Percentiles rank a stretch among this genome's conserved stretches.
phyloP scores from a whole-genome alignment of 257 asterid species.

The Solanum rostratum region DNA sequence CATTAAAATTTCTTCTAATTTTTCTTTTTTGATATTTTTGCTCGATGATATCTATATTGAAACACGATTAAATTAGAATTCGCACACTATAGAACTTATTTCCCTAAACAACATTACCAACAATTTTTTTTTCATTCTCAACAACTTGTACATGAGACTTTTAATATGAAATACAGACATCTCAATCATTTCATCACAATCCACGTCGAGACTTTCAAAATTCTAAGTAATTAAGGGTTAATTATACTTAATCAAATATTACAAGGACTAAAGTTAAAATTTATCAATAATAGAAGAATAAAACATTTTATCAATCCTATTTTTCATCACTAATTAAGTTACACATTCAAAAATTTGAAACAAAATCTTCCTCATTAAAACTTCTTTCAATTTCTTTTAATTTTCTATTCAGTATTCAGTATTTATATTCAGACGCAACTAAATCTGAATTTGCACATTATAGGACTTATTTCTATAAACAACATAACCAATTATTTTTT shows the following conservation, averaged over 20 bases:
- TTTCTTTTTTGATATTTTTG: neutral
- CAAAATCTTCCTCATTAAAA: neutral
- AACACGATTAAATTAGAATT: neutral
- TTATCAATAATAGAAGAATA: neutral
- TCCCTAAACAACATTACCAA: too few relatives aligned
- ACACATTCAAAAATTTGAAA: neutral
- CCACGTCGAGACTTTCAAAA: too few relatives aligned
- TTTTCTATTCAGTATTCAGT: too few relatives aligned
- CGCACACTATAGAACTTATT: too few relatives aligned
- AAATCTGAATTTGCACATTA: too few relatives aligned
- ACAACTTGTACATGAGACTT: rapidly evolving
- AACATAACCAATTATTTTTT: neutral
- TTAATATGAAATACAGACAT: neutral
- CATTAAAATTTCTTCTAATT: neutral
- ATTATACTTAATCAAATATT: neutral
- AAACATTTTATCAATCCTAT: neutral
- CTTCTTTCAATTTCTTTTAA: neutral
- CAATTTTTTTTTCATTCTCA: neutral
- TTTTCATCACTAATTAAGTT: neutral
- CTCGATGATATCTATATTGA: too few relatives aligned
- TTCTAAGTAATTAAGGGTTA: neutral
- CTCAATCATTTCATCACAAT: too few relatives aligned
- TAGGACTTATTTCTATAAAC: too few relatives aligned
- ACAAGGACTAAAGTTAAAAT: neutral
- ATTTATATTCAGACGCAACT: too few relatives aligned